A percentile compares a stretch with the other conserved stretches of the same genome.
These are phyloP conservation scores for Pyrenochaeta sp. DNA, from an alignment of 2,329 filamentous ascomycete genomes.

Conservation along the genomic window DNA sequence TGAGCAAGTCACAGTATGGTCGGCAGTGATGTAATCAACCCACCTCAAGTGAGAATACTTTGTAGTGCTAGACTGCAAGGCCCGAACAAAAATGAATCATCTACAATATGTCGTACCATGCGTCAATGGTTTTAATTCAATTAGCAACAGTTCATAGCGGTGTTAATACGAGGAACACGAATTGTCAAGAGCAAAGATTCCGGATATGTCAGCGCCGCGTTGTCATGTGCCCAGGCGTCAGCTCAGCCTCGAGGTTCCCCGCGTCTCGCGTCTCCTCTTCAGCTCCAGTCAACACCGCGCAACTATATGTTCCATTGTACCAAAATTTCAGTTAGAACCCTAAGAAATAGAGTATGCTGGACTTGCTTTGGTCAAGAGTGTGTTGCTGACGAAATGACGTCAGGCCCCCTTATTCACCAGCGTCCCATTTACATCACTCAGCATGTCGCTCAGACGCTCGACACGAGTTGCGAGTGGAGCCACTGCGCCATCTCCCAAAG, in stretches of 20 bases:
- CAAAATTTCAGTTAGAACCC: not conserved
- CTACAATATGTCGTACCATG: no score
- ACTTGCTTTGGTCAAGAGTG: conserved; percentile 57
- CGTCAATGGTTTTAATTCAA: not conserved
- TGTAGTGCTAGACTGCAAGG: no score
- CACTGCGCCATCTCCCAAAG: conserved; percentile 24
- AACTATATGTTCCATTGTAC: conserved; percentile 9
- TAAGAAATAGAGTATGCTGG: conserved; percentile 10
- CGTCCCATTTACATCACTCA: conserved; percentile 12
- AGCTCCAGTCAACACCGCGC: not conserved
- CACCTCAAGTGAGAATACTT: no score
- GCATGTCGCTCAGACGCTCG: conserved; percentile 64
- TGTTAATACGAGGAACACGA: conserved; percentile 4
- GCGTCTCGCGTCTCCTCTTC: conserved; percentile 24
- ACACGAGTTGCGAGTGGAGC: conserved; percentile 53
- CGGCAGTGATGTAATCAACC: no score
- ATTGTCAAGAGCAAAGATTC: conserved; percentile 1
- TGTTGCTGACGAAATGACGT: conserved; percentile 26
- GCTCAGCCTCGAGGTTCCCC: conserved; percentile 14
- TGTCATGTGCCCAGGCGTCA: conserved; percentile 41
- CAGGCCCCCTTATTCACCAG: conserved; percentile 17
- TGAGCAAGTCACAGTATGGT: no score
- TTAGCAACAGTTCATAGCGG: not conserved
- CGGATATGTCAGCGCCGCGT: conserved; percentile 33
- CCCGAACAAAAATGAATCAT: no score